phyloP scores from a whole-genome alignment of 768 basidiomycete species.

The Psilocybe tampanensis region DNA sequence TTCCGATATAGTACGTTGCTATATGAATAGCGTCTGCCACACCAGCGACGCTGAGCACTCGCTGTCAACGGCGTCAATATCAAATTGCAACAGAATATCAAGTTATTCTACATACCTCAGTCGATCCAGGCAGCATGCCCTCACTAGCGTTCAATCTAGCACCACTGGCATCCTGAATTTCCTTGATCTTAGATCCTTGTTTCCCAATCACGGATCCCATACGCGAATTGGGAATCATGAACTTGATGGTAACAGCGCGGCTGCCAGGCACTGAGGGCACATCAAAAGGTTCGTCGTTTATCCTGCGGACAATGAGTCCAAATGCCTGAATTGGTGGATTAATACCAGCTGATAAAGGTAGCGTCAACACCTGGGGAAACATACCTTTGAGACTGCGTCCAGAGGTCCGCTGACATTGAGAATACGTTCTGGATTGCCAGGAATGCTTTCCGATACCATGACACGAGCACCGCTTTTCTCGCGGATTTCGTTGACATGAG shows the following conservation, averaged over 20 bases:
- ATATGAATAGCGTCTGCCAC: constrained; percentile 99
- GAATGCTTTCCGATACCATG: constrained; percentile 97
- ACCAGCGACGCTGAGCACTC: constrained; percentile 95
- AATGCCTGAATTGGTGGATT: constrained; percentile 68
- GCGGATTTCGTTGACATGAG: constrained; percentile 97
- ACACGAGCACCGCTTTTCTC: constrained; percentile 97
- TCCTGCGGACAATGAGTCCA: constrained; percentile 96
- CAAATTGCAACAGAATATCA: constrained; percentile 10
- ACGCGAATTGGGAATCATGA: constrained; percentile 98
- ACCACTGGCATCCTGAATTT: constrained; percentile 98
- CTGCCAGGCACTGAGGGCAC: constrained; percentile 97
- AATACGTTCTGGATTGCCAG: constrained; percentile 99
- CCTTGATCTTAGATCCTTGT: constrained; percentile 97
- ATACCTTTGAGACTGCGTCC: constrained; percentile 97
- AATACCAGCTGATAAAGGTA: constrained; percentile 4
- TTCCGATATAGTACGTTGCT: constrained; percentile 98
- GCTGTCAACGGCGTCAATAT: constrained; percentile 48
- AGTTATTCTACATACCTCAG: constrained; percentile 68
- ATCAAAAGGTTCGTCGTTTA: constrained; percentile 99
- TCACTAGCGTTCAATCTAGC: constrained; percentile 96
- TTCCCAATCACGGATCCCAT: constrained; percentile 99
- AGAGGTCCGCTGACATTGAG: constrained; percentile 95
- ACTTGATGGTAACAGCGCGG: constrained; percentile 98
- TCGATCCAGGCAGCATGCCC: constrained; percentile 98
- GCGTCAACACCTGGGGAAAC: constrained; percentile 21